Conservation (phyloP, 1,284 basidiomycete genomes). For the Pisolithus thermaeus region DNA sequence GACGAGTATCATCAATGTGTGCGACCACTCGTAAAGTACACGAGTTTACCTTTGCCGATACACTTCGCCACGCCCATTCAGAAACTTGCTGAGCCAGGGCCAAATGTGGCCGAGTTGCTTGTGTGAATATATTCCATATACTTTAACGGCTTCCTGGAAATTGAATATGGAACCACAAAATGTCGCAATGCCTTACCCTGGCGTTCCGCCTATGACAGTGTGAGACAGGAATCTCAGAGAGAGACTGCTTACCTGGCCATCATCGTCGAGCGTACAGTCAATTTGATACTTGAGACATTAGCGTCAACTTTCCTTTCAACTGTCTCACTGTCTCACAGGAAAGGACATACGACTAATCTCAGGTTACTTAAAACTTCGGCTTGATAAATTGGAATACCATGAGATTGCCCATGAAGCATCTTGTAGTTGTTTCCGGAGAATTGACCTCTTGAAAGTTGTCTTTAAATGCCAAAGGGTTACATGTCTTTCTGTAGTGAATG, state of each 20-base stretch:
- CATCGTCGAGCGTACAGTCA: conserved; percentile 22
- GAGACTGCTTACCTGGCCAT: neutral
- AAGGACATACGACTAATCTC: conserved; percentile 29
- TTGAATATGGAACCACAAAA: conserved; percentile 15
- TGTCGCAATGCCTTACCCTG: neutral
- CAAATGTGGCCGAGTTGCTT: conserved; percentile 50
- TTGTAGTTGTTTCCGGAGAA: neutral
- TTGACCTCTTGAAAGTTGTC: neutral
- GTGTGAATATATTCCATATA: conserved; percentile 57
- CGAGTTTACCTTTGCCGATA: neutral
- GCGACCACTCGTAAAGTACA: neutral
- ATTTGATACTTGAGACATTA: conserved; percentile 19
- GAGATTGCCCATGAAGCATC: conserved; percentile 25
- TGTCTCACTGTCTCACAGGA: neutral
- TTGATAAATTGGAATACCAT: conserved; percentile 50
- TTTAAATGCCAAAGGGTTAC: neutral
- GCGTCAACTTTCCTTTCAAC: neutral
- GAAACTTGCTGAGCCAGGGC: conserved; percentile 44
- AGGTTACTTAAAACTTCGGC: conserved; percentile 56
- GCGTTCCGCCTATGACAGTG: neutral
- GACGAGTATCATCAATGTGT: no score
- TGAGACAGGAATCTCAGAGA: neutral
- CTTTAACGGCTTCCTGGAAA: conserved; percentile 37
- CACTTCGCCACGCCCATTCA: conserved; percentile 17
- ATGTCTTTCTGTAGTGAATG: no score